Percentiles rank a stretch among this genome's conserved stretches.
Conservation (phyloP, 1,284 basidiomycete genomes). For the Rhodotorula sp. region DNA sequence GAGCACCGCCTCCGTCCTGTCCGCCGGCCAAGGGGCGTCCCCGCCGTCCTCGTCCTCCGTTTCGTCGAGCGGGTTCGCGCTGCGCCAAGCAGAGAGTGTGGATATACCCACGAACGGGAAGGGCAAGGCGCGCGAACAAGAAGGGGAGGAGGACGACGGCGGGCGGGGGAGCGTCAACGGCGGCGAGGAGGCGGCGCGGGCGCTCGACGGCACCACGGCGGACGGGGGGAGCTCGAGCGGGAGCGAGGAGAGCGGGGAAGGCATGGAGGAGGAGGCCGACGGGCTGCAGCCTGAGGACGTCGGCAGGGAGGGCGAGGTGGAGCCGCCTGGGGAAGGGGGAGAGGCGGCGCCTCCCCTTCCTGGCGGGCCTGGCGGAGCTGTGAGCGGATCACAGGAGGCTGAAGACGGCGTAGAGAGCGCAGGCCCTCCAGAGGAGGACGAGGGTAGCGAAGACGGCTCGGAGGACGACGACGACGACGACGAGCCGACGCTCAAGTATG, state of each 20-base stretch:
- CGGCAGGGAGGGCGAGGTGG: constrained; percentile 31
- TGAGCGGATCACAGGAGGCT: not conserved
- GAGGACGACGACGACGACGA: constrained; percentile 41
- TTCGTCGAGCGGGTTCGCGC: not conserved
- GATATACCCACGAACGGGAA: not conserved
- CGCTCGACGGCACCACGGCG: not conserved
- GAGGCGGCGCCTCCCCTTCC: not conserved
- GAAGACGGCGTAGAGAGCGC: not conserved
- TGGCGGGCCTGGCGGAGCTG: not conserved
- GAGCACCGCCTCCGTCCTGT: not conserved
- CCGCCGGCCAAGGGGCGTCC: too few species aligned
- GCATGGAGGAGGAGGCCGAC: constrained; percentile 5
- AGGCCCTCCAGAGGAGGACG: constrained; percentile 59
- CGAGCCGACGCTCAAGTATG: constrained; percentile 76
- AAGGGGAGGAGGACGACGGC: not conserved
- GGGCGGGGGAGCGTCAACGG: not conserved
- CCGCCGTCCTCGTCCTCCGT: constrained; percentile 10
- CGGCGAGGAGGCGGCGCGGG: not conserved
- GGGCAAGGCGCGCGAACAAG: not conserved
- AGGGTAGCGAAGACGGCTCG: constrained; percentile 17
- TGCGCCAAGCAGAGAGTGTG: not conserved
- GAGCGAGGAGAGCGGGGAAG: too few species aligned
- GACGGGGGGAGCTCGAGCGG: not conserved
- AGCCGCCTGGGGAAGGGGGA: constrained; percentile 22
- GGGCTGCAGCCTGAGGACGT: not conserved